These are phyloP conservation scores for Exophiala bonariae DNA, from an alignment of 2,329 filamentous ascomycete species.

Conservation along the genomic window DNA sequence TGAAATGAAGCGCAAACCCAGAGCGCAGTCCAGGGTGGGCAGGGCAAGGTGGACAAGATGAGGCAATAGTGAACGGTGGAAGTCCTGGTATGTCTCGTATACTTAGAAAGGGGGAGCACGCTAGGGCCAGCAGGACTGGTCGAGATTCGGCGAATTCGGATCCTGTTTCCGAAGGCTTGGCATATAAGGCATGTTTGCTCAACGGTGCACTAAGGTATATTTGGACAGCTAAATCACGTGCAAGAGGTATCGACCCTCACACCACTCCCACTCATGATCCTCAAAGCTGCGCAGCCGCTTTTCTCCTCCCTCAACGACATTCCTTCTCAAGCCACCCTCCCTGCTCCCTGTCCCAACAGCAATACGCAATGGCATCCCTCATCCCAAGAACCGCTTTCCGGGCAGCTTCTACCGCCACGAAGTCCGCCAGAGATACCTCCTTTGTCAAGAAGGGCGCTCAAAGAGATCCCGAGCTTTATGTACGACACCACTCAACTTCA, in stretches of 20 bases:
- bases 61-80: too few relatives aligned
- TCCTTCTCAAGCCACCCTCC: not conserved
- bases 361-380: constrained; percentile 1
- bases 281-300: too few relatives aligned
- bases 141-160: too few relatives aligned
- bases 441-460: constrained; percentile 60
- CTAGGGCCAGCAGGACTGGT: too few relatives aligned
- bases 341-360: too few relatives aligned
- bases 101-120: too few relatives aligned
- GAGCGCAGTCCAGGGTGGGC: not conserved
- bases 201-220: too few relatives aligned
- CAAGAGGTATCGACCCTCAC: too few relatives aligned
- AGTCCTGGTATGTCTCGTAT: too few relatives aligned
- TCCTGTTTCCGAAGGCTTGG: too few relatives aligned
- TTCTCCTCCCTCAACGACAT: not conserved
- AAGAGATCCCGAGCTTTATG: constrained; percentile 73
- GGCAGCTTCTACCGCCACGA: constrained; percentile 33
- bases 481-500: constrained; percentile 42
- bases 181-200: too few relatives aligned
- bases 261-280: constrained; percentile 9
- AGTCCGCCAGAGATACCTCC: constrained; percentile 46
- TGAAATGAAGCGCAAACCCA: constrained; percentile 7
- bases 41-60: not conserved
- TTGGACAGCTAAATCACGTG: too few relatives aligned
- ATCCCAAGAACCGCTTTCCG: not conserved